Percentiles rank a stretch among this genome's conserved stretches.
phyloP scores from a whole-genome alignment of 2,329 filamentous ascomycete genomes.

The Calonectria montana region DNA sequence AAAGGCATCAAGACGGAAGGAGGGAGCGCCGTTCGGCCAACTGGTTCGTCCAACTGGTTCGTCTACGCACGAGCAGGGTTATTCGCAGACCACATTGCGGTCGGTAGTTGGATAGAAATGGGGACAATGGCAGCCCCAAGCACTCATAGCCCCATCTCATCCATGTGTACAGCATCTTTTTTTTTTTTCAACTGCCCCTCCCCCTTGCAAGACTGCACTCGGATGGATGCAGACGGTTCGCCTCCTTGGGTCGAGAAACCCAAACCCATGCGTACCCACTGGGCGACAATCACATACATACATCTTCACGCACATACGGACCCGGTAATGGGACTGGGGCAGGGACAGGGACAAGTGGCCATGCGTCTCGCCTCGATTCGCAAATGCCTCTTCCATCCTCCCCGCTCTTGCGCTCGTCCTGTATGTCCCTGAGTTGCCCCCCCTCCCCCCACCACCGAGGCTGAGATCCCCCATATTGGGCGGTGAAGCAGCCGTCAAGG shows the following conservation, averaged over 20 bases:
- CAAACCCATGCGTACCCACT: slow-evolving; percentile 9
- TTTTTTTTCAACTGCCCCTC: not conserved
- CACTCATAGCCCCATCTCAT: not conserved
- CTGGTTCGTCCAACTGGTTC: slow-evolving; percentile 13
- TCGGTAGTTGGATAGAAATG: slow-evolving; percentile 15
- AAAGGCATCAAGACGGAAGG: not conserved
- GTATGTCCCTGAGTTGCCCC: not conserved
- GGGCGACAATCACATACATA: slow-evolving; percentile 9
- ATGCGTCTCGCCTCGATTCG: slow-evolving; percentile 3
- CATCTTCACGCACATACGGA: slow-evolving; percentile 3
- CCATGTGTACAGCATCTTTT: not conserved
- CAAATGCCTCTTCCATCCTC: slow-evolving; percentile 1
- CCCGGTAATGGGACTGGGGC: slow-evolving; percentile 7
- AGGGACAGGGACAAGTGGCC: slow-evolving; percentile 9
- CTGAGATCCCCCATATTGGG: slow-evolving; percentile 1
- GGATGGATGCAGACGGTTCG: slow-evolving; percentile 15
- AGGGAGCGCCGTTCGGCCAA: not conserved
- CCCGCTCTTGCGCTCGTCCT: not conserved
- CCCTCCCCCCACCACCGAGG: slow-evolving; percentile 3
- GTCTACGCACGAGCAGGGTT: slow-evolving; percentile 19
- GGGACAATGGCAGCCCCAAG: slow-evolving; percentile 3
- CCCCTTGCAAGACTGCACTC: not conserved
- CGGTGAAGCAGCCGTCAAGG: slow-evolving; percentile 12
- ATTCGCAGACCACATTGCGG: slow-evolving; percentile 10
- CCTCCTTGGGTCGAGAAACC: not conserved